Evolutionary conservation across 768 basidiomycete species (phyloP), one percentile per base, ranked within the genome.

Genomic region (Tricholoma sp.): DNA sequence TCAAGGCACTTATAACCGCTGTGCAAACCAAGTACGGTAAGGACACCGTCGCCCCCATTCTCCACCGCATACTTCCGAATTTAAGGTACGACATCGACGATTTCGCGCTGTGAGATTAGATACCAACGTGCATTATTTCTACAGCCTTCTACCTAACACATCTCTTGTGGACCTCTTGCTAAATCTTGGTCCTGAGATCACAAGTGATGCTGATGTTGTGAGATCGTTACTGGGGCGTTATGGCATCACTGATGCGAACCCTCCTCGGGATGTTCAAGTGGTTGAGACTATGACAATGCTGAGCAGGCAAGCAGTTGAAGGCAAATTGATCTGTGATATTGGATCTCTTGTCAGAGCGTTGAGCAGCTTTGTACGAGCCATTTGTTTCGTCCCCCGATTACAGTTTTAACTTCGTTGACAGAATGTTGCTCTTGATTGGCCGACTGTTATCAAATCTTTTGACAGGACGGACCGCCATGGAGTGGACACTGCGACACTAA

Each of bases 401-500:
- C 41, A 24, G 27, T 31, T 59, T 56, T 61, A 50, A 62, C 19
- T 50, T 59, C 59, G 51, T 59, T 52, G 59, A 18, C 57, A 93
- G 91, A 80, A 82, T 63, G 79, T 78, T 52, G 74, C 76, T 27
- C 71, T 95, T 54, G 83, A 90, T 64, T 96, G 93, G 91, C 79
- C 91, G 31, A 82, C 76, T 56, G 84, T 93, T 59, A 86, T 98
- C 67, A 84, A 85, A 61, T 83, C 89, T 3, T 96, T 96, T 66
- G 96, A 98, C 76, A 80, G 85, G 71, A 79, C 87, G 5, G 86
- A 91, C 68, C 83, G 92, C 47, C 84, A 86, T 59, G 89, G 89
- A 5, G 89, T 94, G 12, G 93, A 96, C 68, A 94, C 91, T 2
- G 86, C 90, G 31, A 92, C 91, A 0, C 72, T 98, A 62, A 94